phyloP scores from a whole-genome alignment of 2,329 filamentous ascomycete species.

The Colletotrichum musae region DNA sequence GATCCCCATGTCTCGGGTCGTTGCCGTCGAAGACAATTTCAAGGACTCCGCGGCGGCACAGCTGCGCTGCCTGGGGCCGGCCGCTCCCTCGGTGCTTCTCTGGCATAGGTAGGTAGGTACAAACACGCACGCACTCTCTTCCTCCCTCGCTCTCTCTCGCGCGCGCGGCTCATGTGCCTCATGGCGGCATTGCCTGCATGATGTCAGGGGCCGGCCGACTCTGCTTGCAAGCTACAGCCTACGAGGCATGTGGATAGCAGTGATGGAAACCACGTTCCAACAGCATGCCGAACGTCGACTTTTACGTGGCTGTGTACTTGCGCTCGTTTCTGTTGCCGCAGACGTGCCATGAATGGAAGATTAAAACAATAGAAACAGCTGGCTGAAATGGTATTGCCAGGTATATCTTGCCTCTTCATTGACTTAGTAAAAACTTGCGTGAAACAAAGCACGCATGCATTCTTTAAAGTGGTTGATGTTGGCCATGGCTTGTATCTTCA shows the following conservation, averaged over 20 bases:
- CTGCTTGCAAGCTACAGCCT: slow-evolving; percentile 5
- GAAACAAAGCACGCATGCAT: too few species aligned
- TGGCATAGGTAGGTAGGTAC: background rate
- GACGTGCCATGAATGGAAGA: too few species aligned
- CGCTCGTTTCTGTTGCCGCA: background rate
- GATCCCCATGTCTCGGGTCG: slow-evolving; percentile 16
- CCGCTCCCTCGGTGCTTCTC: slow-evolving; percentile 24
- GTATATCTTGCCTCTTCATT: too few species aligned
- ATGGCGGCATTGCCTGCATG: slow-evolving; percentile 6
- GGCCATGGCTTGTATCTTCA: too few species aligned
- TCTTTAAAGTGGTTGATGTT: too few species aligned
- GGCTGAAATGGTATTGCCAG: too few species aligned
- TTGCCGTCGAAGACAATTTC: slow-evolving; percentile 17
- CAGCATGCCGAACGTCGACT: too few species aligned
- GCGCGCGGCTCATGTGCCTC: background rate
- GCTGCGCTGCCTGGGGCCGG: slow-evolving; percentile 5
- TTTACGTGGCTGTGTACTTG: background rate
- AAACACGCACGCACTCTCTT: background rate
- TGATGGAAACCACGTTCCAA: slow-evolving; percentile 3
- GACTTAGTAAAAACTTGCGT: too few species aligned
- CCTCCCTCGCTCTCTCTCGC: background rate
- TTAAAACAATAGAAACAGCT: too few species aligned
- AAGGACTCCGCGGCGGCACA: background rate
- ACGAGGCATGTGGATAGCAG: background rate
- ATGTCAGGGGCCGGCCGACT: slow-evolving; percentile 4